These are phyloP conservation scores for Nemania abortiva DNA, from an alignment of 2,329 filamentous ascomycete species.

Conservation along the genomic window DNA sequence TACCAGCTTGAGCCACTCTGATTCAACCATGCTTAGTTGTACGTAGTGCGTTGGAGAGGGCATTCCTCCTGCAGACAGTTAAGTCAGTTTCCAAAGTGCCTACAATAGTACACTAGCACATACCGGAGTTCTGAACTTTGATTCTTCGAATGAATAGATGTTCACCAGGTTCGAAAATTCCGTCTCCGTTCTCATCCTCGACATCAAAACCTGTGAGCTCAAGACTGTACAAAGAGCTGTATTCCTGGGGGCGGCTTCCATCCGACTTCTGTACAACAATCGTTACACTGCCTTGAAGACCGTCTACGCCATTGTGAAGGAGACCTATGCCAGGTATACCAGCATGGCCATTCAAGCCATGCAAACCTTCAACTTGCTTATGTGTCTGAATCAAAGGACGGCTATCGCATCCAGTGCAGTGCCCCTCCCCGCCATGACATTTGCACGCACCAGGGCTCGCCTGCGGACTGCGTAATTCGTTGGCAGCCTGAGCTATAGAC, in stretches of 20 bases:
- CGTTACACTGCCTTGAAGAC: conserved; percentile 25
- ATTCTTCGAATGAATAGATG: conserved; percentile 30
- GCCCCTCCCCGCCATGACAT: conserved; percentile 23
- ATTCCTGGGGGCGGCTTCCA: conserved; percentile 26
- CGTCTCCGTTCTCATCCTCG: conserved; percentile 30
- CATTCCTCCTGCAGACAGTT: conserved; percentile 25
- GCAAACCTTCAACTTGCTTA: conserved; percentile 20
- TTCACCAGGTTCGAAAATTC: conserved; percentile 27
- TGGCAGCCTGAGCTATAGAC: conserved; percentile 2
- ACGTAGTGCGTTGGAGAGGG: conserved; percentile 22
- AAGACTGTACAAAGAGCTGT: conserved; percentile 27
- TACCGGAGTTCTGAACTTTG: conserved; percentile 25
- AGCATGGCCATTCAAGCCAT: conserved; percentile 22
- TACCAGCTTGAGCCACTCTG: conserved; percentile 24
- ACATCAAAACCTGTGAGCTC: conserved; percentile 25
- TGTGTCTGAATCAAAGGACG: conserved; percentile 22
- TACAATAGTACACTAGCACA: conserved; percentile 18
- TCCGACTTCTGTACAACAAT: conserved; percentile 27
- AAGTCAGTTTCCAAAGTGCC: conserved; percentile 15
- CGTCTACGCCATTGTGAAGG: conserved; percentile 13
- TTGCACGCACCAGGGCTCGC: conserved; percentile 16
- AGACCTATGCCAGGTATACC: conserved; percentile 16
- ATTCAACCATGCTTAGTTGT: conserved; percentile 23
- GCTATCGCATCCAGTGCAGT: conserved; percentile 28
- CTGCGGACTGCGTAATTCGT: conserved; percentile 2